Evolutionary conservation across 768 basidiomycete genomes (phyloP).

Genomic region (Tricholoma terreum): DNA sequence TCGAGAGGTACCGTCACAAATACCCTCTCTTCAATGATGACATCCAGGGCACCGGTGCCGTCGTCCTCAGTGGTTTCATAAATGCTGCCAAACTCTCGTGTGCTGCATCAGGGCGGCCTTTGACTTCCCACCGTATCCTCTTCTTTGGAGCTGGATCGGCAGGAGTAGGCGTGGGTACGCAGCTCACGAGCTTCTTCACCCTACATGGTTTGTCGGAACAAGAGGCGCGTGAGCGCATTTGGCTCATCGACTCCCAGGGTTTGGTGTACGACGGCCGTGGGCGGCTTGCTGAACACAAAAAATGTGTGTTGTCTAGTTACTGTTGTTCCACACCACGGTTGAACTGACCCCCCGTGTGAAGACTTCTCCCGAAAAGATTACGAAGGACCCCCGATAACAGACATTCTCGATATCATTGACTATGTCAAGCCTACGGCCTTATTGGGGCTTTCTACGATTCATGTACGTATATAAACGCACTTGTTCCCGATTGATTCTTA

Average conservation of each 20-base stretch:
- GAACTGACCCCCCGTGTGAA: conserved; percentile 24
- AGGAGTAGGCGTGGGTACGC: conserved; percentile 89
- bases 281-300: conserved; percentile 77
- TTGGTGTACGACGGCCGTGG: conserved; percentile 77
- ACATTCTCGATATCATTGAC: conserved; percentile 74
- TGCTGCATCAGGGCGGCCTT: conserved; percentile 61
- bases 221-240: conserved; percentile 75
- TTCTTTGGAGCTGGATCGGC: conserved; percentile 93
- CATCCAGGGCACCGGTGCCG: conserved; percentile 88
- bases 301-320: conserved; percentile 44
- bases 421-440: conserved; percentile 87
- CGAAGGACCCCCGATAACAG: conserved; percentile 66
- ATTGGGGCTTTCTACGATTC: conserved; percentile 85
- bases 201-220: conserved; percentile 72
- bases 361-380: conserved; percentile 85
- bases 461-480: conserved; percentile 32
- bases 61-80: conserved; percentile 86
- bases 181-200: conserved; percentile 87
- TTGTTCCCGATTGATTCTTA: not conserved
- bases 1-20: conserved; percentile 68
- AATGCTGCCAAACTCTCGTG: conserved; percentile 81
- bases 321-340: not conserved
- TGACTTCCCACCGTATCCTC: conserved; percentile 77
- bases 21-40: conserved; percentile 90
- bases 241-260: conserved; percentile 84